Conservation (phyloP, 2,329 filamentous ascomycete species). For the Lasiodiplodia citricola region DNA sequence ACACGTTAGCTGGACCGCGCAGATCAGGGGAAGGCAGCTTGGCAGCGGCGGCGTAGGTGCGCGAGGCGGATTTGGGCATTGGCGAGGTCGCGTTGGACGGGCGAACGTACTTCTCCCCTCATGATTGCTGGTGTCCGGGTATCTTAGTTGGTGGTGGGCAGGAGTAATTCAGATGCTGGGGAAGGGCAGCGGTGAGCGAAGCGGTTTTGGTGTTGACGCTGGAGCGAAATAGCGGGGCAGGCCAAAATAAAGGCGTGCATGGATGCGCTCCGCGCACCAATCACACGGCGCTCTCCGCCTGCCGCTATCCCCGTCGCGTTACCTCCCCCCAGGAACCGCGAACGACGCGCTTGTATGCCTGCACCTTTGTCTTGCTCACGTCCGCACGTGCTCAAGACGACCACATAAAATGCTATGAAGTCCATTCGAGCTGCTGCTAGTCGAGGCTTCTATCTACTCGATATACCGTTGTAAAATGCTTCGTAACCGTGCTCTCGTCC, state of each 20-base stretch:
- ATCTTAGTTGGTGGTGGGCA: constrained; percentile 21
- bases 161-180: constrained; percentile 23
- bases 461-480: constrained; percentile 11
- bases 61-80: constrained; percentile 19
- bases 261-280: constrained; percentile 20
- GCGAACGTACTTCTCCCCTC: constrained; percentile 47
- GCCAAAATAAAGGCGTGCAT: constrained; percentile 26
- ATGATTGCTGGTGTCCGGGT: constrained; percentile 36
- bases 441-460: neutral
- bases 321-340: constrained; percentile 7
- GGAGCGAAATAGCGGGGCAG: constrained; percentile 26
- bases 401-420: neutral
- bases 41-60: constrained; percentile 11
- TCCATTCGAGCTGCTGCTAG: neutral
- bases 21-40: constrained; percentile 25
- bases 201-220: constrained; percentile 26
- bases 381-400: constrained; percentile 2
- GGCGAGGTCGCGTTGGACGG: constrained; percentile 7
- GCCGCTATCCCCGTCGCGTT: constrained; percentile 9
- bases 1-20: constrained; percentile 22
- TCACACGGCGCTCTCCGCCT: neutral
- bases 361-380: neutral
- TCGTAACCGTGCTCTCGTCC: constrained; percentile 19
- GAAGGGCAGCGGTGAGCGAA: constrained; percentile 22
- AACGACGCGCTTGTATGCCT: constrained; percentile 20